phyloP scores from a whole-genome alignment of 306 rosid genomes.

The Malus orientalis region DNA sequence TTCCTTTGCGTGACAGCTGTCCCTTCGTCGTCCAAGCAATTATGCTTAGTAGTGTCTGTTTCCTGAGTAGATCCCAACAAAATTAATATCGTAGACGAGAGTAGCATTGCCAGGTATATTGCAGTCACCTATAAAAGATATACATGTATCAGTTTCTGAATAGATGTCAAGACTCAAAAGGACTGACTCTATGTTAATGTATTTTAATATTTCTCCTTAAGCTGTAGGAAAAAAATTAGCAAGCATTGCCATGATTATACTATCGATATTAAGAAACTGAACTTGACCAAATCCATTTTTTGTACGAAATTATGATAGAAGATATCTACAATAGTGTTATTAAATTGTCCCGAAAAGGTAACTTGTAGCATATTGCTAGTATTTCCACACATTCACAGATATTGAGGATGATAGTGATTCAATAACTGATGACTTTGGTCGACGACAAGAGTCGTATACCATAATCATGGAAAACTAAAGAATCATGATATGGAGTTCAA shows the following conservation, averaged over 20 bases:
- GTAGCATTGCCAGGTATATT: slow-evolving; percentile 88
- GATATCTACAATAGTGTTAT: neutral
- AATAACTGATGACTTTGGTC: neutral
- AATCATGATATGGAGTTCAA: neutral
- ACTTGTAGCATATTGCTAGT: neutral
- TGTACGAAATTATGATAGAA: neutral
- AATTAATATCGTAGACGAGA: slow-evolving; percentile 73
- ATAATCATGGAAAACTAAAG: neutral
- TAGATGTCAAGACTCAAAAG: neutral
- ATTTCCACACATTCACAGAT: neutral
- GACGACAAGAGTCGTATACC: neutral
- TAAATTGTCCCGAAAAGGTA: neutral
- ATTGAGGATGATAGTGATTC: neutral
- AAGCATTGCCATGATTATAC: neutral
- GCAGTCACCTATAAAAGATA: slow-evolving; percentile 69
- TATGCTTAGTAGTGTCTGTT: slow-evolving; percentile 23
- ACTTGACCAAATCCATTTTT: neutral
- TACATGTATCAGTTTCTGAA: slow-evolving; percentile 20
- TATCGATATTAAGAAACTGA: neutral
- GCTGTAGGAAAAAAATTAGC: neutral
- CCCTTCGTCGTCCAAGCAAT: no score
- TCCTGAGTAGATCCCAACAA: slow-evolving; percentile 71
- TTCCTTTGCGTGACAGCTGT: no score
- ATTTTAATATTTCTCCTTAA: neutral
- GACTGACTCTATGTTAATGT: neutral